These are phyloP conservation scores for Solanum pimpinellifolium DNA, from an alignment of 257 asterid species.

Conservation along the genomic window DNA sequence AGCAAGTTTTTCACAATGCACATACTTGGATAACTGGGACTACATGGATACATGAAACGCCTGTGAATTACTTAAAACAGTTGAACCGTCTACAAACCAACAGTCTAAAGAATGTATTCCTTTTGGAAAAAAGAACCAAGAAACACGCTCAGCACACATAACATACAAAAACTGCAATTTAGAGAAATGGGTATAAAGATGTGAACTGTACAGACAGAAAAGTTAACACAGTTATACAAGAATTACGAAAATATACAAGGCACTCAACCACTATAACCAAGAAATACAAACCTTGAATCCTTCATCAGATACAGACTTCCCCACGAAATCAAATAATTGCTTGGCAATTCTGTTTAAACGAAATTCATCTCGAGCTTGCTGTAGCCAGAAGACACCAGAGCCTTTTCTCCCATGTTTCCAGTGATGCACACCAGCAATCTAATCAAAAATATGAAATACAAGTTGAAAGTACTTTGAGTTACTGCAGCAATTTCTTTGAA, in stretches of 20 bases:
- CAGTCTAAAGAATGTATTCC: neutral
- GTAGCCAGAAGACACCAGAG: constrained; percentile 91
- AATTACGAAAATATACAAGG: neutral
- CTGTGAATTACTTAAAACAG: neutral
- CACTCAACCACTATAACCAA: neutral
- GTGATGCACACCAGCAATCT: constrained; percentile 83
- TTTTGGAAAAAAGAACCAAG: neutral
- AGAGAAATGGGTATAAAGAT: neutral
- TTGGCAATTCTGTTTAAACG: constrained; percentile 78
- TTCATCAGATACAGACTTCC: constrained; percentile 79
- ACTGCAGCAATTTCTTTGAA: neutral
- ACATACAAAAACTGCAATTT: neutral
- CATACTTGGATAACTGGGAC: neutral
- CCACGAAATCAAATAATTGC: constrained; percentile 75
- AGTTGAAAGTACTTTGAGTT: neutral
- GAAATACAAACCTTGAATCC: constrained; percentile 58
- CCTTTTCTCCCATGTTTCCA: constrained; percentile 98
- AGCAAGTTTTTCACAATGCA: neutral
- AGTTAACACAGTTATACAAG: neutral
- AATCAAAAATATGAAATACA: constrained; percentile 1
- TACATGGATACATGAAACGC: neutral
- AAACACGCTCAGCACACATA: neutral
- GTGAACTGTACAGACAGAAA: neutral
- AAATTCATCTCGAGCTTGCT: constrained; percentile 83
- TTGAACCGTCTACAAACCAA: neutral